Conservation (phyloP, 2,329 filamentous ascomycete genomes). For the Paecilomyces sp. region DNA sequence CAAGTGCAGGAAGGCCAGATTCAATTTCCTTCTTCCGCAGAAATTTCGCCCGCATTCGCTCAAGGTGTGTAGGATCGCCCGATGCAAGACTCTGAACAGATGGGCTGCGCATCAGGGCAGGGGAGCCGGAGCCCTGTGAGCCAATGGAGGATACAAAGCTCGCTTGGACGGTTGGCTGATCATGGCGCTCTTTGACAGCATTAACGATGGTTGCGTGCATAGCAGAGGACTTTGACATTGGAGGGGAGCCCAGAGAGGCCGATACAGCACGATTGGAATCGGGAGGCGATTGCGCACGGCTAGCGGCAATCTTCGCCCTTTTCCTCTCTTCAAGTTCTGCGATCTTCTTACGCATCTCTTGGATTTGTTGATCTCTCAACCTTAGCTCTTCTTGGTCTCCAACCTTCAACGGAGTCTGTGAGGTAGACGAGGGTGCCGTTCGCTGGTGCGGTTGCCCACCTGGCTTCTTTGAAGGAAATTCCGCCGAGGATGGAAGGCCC, state of each 20-base stretch:
- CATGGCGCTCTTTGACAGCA: background rate
- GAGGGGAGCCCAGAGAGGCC: slow-evolving; percentile 7
- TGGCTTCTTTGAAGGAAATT: slow-evolving; percentile 35
- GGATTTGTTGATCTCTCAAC: slow-evolving; percentile 42
- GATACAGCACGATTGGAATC: slow-evolving; percentile 15
- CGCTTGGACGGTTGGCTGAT: background rate
- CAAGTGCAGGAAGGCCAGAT: slow-evolving; percentile 38
- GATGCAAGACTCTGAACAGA: slow-evolving; percentile 13
- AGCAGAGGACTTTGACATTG: slow-evolving; percentile 2
- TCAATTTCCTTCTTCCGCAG: slow-evolving; percentile 43
- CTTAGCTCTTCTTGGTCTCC: slow-evolving; percentile 38
- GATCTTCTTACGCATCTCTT: slow-evolving; percentile 41
- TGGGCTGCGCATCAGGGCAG: slow-evolving; percentile 8
- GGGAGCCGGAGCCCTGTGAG: background rate
- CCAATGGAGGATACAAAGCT: background rate
- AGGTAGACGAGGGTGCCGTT: slow-evolving; percentile 26
- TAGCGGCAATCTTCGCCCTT: slow-evolving; percentile 33
- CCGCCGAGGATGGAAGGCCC: slow-evolving; percentile 40
- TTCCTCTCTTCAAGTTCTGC: slow-evolving; percentile 41
- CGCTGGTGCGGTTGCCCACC: slow-evolving; percentile 33
- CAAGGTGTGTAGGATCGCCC: slow-evolving; percentile 15
- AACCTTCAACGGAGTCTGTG: slow-evolving; percentile 27
- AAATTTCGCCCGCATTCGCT: slow-evolving; percentile 29
- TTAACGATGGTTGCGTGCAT: background rate
- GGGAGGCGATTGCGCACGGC: slow-evolving; percentile 28